Percentiles rank a stretch among this genome's conserved stretches.
These are phyloP conservation scores for Rosellinia necatrix DNA, from an alignment of 2,329 filamentous ascomycete species.

Conservation along the genomic window DNA sequence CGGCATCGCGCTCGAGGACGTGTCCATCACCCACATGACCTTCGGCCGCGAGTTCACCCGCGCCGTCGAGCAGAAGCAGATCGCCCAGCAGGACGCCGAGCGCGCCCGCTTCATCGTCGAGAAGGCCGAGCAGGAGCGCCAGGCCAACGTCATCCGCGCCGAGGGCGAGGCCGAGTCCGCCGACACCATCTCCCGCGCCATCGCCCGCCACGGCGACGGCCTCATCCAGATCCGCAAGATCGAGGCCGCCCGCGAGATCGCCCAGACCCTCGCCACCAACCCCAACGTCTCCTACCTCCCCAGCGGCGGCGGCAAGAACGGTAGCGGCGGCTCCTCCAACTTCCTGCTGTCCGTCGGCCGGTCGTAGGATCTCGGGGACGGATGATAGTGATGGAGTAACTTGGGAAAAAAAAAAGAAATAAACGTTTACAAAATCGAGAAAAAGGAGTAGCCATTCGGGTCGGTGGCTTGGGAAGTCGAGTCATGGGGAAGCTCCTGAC, in stretches of 20 bases:
- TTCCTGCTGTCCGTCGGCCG: constrained; percentile 58
- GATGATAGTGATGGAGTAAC: too few species aligned
- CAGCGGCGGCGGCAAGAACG: constrained; percentile 68
- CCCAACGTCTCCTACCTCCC: constrained; percentile 96
- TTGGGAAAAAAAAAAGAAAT: too few species aligned
- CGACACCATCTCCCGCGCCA: constrained; percentile 91
- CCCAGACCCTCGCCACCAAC: constrained; percentile 83
- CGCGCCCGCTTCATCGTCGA: constrained; percentile 97
- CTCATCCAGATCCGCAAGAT: constrained; percentile 96
- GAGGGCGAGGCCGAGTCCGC: constrained; percentile 98
- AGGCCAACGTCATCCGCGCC: constrained; percentile 96
- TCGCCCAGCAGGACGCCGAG: constrained; percentile 98
- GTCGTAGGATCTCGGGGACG: constrained; percentile 37
- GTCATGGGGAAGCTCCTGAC: too few species aligned
- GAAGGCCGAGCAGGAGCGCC: constrained; percentile 96
- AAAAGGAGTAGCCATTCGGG: constrained; percentile 1
- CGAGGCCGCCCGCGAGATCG: constrained; percentile 95
- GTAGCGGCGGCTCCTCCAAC: constrained; percentile 48
- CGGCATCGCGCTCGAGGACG: constrained; percentile 98
- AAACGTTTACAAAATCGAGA: too few species aligned
- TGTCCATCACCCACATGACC: constrained; percentile 99
- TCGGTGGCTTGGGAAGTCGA: not conserved
- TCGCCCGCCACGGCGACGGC: constrained; percentile 90
- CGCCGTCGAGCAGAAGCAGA: constrained; percentile 99
- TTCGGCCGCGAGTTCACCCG: constrained; percentile 99